phyloP scores from a whole-genome alignment of 352 stramenopile species.

The Thraustochytrium sp. region DNA sequence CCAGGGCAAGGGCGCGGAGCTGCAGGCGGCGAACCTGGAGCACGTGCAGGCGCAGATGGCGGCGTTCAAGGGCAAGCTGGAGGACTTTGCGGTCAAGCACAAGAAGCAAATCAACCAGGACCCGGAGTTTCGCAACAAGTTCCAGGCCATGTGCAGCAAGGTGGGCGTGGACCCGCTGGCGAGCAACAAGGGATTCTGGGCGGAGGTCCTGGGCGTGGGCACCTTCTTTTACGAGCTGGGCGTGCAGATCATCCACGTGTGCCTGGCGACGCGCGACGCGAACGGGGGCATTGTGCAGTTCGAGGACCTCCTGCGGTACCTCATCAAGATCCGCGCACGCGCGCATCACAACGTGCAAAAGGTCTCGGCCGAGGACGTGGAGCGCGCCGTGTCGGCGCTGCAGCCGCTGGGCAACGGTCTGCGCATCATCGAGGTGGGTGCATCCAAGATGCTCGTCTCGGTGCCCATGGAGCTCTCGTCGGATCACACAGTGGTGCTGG shows the following conservation, averaged over 20 bases:
- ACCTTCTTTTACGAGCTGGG: constrained; percentile 99
- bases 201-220: constrained; percentile 88
- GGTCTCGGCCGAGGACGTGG: constrained; percentile 83
- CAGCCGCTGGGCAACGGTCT: constrained; percentile 86
- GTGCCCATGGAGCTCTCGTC: constrained; percentile 87
- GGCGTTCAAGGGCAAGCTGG: constrained; percentile 80
- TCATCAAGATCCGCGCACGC: constrained; percentile 37
- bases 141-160: constrained; percentile 90
- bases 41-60: constrained; percentile 74
- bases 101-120: constrained; percentile 90
- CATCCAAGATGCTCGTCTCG: constrained; percentile 65
- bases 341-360: neutral
- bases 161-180: constrained; percentile 94
- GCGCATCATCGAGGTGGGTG: constrained; percentile 69
- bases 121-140: constrained; percentile 83
- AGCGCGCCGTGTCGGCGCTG: constrained; percentile 88
- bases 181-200: constrained; percentile 97
- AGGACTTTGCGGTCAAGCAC: constrained; percentile 86
- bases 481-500: constrained; percentile 87
- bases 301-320: constrained; percentile 56
- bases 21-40: constrained; percentile 68
- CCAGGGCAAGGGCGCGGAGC: constrained; percentile 58
- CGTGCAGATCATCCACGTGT: constrained; percentile 96
- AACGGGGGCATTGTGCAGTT: constrained; percentile 78
- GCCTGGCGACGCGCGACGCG: constrained; percentile 78